phyloP scores from a whole-genome alignment of 805 yeast species.

The Tetrapisispora arboricola region DNA sequence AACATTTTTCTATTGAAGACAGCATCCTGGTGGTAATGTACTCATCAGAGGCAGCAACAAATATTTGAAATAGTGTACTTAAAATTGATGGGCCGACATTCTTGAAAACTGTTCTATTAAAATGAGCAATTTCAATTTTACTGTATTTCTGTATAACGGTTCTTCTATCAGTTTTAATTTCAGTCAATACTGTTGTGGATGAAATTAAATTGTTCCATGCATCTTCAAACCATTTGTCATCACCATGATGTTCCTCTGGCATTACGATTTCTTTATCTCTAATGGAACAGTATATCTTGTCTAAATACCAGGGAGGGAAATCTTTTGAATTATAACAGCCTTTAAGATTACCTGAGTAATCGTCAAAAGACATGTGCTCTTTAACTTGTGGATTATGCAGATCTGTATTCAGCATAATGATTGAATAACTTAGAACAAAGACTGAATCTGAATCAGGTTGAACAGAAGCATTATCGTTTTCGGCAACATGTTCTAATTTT shows the following conservation, averaged over 20 bases:
- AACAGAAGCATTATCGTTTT: constrained; percentile 31
- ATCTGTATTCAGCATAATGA: constrained; percentile 89
- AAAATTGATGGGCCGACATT: constrained; percentile 54
- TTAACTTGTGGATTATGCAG: constrained; percentile 83
- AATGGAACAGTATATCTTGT: constrained; percentile 68
- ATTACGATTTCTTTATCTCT: constrained; percentile 79
- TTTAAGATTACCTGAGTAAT: constrained; percentile 64
- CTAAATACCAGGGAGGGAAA: constrained; percentile 75
- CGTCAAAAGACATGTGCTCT: constrained; percentile 80
- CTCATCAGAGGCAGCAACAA: constrained; percentile 84
- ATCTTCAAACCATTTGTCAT: constrained; percentile 83
- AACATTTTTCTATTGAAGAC: constrained; percentile 78
- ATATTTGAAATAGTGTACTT: constrained; percentile 63
- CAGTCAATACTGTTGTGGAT: constrained; percentile 25
- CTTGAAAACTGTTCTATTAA: constrained; percentile 65
- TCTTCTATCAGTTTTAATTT: constrained; percentile 15
- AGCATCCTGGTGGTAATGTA: constrained; percentile 79
- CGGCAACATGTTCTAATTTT: constrained; percentile 10
- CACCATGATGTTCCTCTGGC: constrained; percentile 95
- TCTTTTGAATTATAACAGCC: constrained; percentile 67
- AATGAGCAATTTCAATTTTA: constrained; percentile 35
- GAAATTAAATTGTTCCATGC: constrained; percentile 62
- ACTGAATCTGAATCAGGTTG: constrained; percentile 76
- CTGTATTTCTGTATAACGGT: constrained; percentile 14
- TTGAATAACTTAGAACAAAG: constrained; percentile 77